These are phyloP conservation scores for Xanthoconium separans DNA, from an alignment of 1,284 basidiomycete species.

Conservation along the genomic window DNA sequence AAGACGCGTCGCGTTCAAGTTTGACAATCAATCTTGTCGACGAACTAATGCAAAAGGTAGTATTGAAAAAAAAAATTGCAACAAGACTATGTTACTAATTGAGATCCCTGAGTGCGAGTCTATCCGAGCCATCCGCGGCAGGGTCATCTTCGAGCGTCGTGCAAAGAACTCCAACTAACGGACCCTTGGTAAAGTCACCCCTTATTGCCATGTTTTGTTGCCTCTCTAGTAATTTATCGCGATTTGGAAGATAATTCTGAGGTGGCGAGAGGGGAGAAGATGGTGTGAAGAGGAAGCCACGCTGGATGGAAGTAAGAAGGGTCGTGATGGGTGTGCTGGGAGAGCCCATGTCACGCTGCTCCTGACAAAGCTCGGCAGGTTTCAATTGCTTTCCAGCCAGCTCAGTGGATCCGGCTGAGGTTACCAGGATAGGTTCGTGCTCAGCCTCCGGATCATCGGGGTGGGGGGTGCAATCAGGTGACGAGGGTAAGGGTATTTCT, in stretches of 20 bases:
- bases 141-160: conserved; percentile 10
- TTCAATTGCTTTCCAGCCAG: not conserved
- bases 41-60: conserved; percentile 6
- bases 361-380: conserved; percentile 3
- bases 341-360: not conserved
- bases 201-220: conserved; percentile 17
- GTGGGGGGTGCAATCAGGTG: conserved; percentile 18
- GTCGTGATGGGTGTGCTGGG: conserved; percentile 66
- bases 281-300: conserved; percentile 65
- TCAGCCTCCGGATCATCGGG: not conserved
- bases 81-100: conserved; percentile 19
- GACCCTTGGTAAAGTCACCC: conserved; percentile 4
- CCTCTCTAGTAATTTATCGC: conserved; percentile 21
- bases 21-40: not conserved
- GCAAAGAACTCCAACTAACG: conserved; percentile 9
- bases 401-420: not conserved
- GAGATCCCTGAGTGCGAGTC: conserved; percentile 27
- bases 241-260: conserved; percentile 41
- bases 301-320: conserved; percentile 65
- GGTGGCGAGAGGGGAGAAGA: conserved; percentile 58
- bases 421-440: conserved; percentile 1
- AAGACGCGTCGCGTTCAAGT: conserved; percentile 4
- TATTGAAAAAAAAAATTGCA: not conserved
- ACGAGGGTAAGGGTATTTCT: conserved; percentile 29
- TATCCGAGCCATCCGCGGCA: conserved; percentile 19